Evolutionary conservation across 2,329 filamentous ascomycete genomes (phyloP).

Genomic region (Pyrenophora tritici-repentis): DNA sequence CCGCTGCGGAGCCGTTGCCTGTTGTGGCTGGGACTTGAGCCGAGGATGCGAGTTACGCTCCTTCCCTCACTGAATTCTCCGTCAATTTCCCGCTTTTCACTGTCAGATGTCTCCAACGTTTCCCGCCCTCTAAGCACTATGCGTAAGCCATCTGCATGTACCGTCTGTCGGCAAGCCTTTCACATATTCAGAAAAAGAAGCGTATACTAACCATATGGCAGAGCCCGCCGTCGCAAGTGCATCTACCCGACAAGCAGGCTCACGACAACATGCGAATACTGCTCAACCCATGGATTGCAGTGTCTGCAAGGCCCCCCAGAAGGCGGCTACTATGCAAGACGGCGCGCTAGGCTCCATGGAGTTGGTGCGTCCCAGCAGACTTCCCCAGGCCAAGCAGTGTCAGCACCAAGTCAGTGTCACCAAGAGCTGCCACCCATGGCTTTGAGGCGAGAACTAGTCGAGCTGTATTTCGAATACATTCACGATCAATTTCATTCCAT

Average conservation of each 20-base stretch:
- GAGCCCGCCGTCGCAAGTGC: constrained; percentile 31
- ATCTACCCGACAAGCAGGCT: constrained; percentile 21
- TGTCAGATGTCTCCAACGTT: constrained; percentile 10
- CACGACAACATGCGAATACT: constrained; percentile 25
- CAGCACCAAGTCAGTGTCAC: constrained; percentile 9
- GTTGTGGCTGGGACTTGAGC: not conserved
- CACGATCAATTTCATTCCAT: constrained; percentile 34
- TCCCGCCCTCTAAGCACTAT: constrained; percentile 17
- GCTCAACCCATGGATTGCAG: constrained; percentile 22
- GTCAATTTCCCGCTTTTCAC: constrained; percentile 23
- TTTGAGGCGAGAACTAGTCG: constrained; percentile 22
- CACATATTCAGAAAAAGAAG: not conserved
- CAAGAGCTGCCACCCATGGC: constrained; percentile 20
- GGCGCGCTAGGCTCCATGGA: constrained; percentile 23
- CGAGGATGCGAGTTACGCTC: constrained; percentile 6
- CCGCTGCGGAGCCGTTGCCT: constrained; percentile 5
- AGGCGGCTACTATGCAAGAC: constrained; percentile 32
- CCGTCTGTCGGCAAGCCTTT: constrained; percentile 26
- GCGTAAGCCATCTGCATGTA: constrained; percentile 33
- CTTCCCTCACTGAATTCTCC: not conserved
- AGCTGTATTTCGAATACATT: constrained; percentile 32
- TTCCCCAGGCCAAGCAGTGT: not conserved
- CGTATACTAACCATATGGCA: constrained; percentile 13
- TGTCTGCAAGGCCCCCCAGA: constrained; percentile 30
- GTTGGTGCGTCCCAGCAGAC: constrained; percentile 8